phyloP scores from a whole-genome alignment of 1,139 yeast species.

The Debaryomyces robertsiae region DNA sequence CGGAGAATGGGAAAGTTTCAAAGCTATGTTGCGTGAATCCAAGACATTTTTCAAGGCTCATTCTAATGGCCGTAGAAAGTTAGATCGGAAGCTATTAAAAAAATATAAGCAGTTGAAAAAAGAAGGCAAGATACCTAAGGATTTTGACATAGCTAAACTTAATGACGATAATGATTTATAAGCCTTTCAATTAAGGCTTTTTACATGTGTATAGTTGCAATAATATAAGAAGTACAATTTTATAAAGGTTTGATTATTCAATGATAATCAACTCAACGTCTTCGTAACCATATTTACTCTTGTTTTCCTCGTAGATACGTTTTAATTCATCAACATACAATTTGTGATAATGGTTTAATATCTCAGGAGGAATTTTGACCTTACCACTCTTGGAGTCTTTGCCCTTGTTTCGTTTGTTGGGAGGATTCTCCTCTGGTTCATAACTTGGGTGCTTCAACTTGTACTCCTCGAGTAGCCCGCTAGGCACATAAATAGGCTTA shows the following conservation, averaged over 20 bases:
- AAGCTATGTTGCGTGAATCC: conserved; percentile 21
- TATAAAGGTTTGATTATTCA: conserved; percentile 28
- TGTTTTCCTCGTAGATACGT: conserved; percentile 70
- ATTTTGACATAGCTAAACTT: conserved; percentile 10
- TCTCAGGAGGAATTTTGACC: conserved; percentile 40
- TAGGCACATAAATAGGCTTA: conserved; percentile 72
- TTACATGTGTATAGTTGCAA: conserved; percentile 8
- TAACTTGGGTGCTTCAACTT: conserved; percentile 32
- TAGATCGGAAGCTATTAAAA: conserved; percentile 34
- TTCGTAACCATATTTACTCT: conserved; percentile 56
- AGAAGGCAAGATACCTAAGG: conserved; percentile 25
- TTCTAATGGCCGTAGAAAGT: conserved; percentile 28
- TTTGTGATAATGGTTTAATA: conserved; percentile 71
- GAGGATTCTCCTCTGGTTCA: conserved; percentile 13
- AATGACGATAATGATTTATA: conserved; percentile 14
- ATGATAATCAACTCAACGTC: conserved; percentile 51
- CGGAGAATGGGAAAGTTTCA: conserved; percentile 27
- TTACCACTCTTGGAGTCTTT: conserved; percentile 14
- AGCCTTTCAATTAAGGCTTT: neutral
- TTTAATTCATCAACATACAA: conserved; percentile 69
- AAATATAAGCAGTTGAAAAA: conserved; percentile 30
- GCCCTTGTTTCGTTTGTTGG: conserved; percentile 3
- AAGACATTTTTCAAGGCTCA: conserved; percentile 28
- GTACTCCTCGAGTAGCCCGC: conserved; percentile 36
- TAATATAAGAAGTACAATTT: conserved; percentile 1